Evolutionary conservation across 805 yeast genomes (phyloP).

Genomic region (Kockiozyma suomiensis): DNA sequence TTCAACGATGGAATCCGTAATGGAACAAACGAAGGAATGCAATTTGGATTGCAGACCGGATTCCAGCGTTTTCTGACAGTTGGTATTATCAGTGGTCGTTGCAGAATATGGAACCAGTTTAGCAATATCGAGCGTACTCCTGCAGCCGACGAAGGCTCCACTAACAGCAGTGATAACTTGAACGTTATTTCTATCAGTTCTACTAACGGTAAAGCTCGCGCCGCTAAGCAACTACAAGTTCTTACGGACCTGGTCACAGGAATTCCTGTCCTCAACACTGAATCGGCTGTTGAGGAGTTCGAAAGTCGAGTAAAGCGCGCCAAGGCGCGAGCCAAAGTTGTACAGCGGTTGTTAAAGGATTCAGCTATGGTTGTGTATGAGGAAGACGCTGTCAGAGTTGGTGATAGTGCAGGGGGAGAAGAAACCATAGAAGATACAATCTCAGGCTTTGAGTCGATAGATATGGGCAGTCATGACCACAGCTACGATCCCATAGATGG

Average conservation of each 20-base stretch:
- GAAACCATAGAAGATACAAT: slow-evolving; percentile 42
- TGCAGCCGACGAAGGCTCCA: neutral
- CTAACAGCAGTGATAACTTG: neutral
- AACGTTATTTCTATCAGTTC: slow-evolving; percentile 14
- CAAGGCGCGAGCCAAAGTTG: slow-evolving; percentile 61
- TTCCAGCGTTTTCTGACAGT: slow-evolving; percentile 53
- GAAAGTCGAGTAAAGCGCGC: slow-evolving; percentile 58
- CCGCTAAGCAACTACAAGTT: slow-evolving; percentile 33
- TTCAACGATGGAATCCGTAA: slow-evolving; percentile 58
- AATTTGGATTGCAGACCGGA: slow-evolving; percentile 63
- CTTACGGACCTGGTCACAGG: slow-evolving; percentile 40
- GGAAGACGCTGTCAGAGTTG: slow-evolving; percentile 41
- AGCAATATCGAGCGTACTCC: neutral
- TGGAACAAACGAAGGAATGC: slow-evolving; percentile 76
- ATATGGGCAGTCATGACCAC: neutral
- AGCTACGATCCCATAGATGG: neutral
- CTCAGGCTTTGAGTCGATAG: slow-evolving; percentile 1
- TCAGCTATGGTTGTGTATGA: slow-evolving; percentile 42
- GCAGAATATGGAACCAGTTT: slow-evolving; percentile 42
- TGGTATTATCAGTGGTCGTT: slow-evolving; percentile 66
- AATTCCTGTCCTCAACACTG: slow-evolving; percentile 52
- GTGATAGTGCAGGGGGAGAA: slow-evolving; percentile 38
- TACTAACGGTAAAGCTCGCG: slow-evolving; percentile 34
- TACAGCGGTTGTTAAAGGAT: slow-evolving; percentile 45
- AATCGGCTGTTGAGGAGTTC: slow-evolving; percentile 56